Evolutionary conservation across 2,329 filamentous ascomycete species (phyloP).

Genomic region (Trichophyton simii): DNA sequence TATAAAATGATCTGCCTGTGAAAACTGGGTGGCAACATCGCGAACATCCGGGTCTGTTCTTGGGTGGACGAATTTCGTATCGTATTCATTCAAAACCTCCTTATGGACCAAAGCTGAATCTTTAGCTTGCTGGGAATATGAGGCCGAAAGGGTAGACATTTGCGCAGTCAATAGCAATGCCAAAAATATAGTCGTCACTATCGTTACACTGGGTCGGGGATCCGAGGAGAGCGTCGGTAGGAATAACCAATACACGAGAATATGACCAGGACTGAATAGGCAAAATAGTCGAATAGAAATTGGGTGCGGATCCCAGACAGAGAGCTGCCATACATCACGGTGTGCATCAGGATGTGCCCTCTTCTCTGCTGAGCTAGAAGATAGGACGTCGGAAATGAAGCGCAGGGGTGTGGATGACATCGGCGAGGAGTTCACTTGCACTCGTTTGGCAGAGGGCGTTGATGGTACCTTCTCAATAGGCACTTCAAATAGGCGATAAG

Average conservation of each 20-base stretch:
- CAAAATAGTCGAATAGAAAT: conserved; percentile 73
- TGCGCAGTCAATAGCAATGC: conserved; percentile 64
- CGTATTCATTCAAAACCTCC: conserved; percentile 89
- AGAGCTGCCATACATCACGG: conserved; percentile 87
- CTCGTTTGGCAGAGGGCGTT: conserved; percentile 77
- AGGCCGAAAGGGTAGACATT: conserved; percentile 58
- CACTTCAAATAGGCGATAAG: conserved; percentile 84
- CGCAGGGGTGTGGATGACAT: conserved; percentile 64
- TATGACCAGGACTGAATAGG: conserved; percentile 83
- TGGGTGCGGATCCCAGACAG: conserved; percentile 85
- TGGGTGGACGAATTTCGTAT: conserved; percentile 89
- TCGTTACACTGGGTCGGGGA: conserved; percentile 69
- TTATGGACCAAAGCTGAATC: conserved; percentile 75
- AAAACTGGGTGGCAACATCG: conserved; percentile 68
- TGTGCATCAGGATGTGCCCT: conserved; percentile 63
- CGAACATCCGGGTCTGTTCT: conserved; percentile 68
- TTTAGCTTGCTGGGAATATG: conserved; percentile 72
- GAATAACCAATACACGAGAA: conserved; percentile 81
- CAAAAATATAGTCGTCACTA: conserved; percentile 70
- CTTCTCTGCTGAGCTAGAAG: conserved; percentile 59
- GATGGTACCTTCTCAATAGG: conserved; percentile 61
- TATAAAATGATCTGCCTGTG: conserved; percentile 28
- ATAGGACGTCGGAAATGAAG: conserved; percentile 56
- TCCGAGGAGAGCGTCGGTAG: conserved; percentile 66
- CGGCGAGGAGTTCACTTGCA: conserved; percentile 76